Percentiles rank a stretch among this genome's conserved stretches.
Conservation (phyloP, 495 filamentous ascomycete species). For the Penicillium maclennaniae region DNA sequence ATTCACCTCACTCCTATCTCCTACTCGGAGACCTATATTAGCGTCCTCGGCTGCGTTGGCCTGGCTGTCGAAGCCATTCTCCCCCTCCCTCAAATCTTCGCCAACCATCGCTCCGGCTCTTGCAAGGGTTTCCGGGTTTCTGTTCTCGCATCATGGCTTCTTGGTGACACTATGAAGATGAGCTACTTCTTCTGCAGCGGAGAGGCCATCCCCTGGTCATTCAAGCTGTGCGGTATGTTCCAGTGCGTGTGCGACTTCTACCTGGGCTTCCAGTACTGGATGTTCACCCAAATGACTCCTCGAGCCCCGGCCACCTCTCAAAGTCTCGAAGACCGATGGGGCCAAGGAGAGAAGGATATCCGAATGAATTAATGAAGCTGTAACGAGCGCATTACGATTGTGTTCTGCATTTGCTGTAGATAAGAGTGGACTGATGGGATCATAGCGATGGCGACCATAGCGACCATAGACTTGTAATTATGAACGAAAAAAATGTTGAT, state of each 20-base stretch:
- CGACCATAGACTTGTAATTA: constrained; percentile 27
- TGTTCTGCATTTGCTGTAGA: constrained; percentile 20
- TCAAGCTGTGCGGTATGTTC: constrained; percentile 89
- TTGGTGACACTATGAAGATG: constrained; percentile 94
- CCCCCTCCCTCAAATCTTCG: constrained; percentile 82
- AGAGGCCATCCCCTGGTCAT: constrained; percentile 72
- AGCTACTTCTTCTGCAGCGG: constrained; percentile 80
- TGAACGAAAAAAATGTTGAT: constrained; percentile 19
- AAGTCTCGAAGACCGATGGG: constrained; percentile 25
- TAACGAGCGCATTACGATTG: not conserved
- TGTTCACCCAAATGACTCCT: constrained; percentile 61
- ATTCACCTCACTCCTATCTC: constrained; percentile 67
- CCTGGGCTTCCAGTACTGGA: constrained; percentile 79
- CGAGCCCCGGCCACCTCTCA: constrained; percentile 21
- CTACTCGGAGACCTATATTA: constrained; percentile 62
- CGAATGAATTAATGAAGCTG: constrained; percentile 33
- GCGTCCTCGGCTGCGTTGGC: constrained; percentile 73
- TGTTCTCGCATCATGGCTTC: constrained; percentile 81
- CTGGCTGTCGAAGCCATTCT: constrained; percentile 85
- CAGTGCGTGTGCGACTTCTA: constrained; percentile 82
- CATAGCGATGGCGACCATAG: constrained; percentile 25
- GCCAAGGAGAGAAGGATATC: constrained; percentile 41
- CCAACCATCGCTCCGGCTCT: constrained; percentile 71
- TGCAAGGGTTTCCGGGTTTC: constrained; percentile 88
- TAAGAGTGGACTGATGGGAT: constrained; percentile 11